phyloP scores from a whole-genome alignment of 371 early-diverging fungal genomes.

The Mucor lusitanicus region DNA sequence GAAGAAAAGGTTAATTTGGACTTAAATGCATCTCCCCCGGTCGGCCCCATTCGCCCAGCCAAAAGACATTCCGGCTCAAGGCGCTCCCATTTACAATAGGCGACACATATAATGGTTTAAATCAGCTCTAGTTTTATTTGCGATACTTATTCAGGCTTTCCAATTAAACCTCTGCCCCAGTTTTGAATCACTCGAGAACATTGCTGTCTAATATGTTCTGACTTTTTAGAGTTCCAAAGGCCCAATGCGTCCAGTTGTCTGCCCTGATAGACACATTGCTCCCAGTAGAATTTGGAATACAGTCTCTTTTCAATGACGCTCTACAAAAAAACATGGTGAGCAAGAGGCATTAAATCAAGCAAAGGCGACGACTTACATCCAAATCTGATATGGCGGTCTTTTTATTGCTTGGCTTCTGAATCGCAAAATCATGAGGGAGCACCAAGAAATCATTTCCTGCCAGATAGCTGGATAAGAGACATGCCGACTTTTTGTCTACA shows the following conservation, averaged over 20 bases:
- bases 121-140: neutral
- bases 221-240: constrained; percentile 37
- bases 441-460: constrained; percentile 49
- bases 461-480: constrained; percentile 45
- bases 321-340: constrained; percentile 14
- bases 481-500: constrained; percentile 41
- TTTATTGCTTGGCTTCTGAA: constrained; percentile 30
- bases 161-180: constrained; percentile 53
- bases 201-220: constrained; percentile 42
- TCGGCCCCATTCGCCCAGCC: neutral
- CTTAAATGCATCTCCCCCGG: neutral
- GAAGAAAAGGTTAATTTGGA: neutral
- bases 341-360: neutral
- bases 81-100: neutral
- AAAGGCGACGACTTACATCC: constrained; percentile 30
- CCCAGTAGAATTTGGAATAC: constrained; percentile 51
- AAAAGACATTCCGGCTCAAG: neutral
- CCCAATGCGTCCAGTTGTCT: constrained; percentile 47
- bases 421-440: constrained; percentile 43
- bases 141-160: constrained; percentile 19
- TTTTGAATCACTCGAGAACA: constrained; percentile 48
- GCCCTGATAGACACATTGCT: constrained; percentile 51
- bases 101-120: neutral
- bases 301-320: constrained; percentile 47
- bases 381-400: constrained; percentile 34